phyloP scores from a whole-genome alignment of 257 asterid species.

The Striga asiatica region DNA sequence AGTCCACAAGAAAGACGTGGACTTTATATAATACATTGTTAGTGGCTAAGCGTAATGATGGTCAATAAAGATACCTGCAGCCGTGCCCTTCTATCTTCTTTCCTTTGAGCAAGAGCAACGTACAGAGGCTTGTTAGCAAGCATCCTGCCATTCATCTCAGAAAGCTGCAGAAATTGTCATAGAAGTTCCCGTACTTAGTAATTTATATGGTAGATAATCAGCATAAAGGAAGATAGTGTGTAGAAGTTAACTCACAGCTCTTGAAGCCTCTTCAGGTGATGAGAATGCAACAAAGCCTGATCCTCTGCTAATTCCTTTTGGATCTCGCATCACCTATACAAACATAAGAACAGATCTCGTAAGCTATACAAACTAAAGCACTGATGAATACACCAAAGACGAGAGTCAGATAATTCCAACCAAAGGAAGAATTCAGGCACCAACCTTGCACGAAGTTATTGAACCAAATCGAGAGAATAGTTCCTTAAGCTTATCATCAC shows the following conservation, averaged over 20 bases:
- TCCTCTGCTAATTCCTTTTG: constrained; percentile 81
- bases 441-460: constrained; percentile 90
- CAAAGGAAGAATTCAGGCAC: background rate
- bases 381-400: background rate
- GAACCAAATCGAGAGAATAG: constrained; percentile 67
- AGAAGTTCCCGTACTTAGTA: background rate
- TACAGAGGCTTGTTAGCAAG: constrained; percentile 70
- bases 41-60: background rate
- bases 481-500: constrained; percentile 83
- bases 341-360: constrained; percentile 6
- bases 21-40: background rate
- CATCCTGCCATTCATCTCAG: constrained; percentile 92
- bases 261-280: constrained; percentile 78
- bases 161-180: constrained; percentile 29
- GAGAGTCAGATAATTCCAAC: background rate
- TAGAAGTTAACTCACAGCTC: constrained; percentile 49
- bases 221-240: background rate
- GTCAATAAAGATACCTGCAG: constrained; percentile 47
- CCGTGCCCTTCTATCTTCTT: constrained; percentile 86
- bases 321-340: constrained; percentile 80
- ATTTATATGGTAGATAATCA: constrained; percentile 4
- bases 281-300: constrained; percentile 96
- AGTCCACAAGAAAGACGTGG: background rate
- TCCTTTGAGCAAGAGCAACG: constrained; percentile 90
- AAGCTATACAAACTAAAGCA: background rate